Percentiles rank a stretch among this genome's conserved stretches.
Conservation (phyloP, 2,329 filamentous ascomycete species). For the Ophiocordyceps camponoti-leonardi region DNA sequence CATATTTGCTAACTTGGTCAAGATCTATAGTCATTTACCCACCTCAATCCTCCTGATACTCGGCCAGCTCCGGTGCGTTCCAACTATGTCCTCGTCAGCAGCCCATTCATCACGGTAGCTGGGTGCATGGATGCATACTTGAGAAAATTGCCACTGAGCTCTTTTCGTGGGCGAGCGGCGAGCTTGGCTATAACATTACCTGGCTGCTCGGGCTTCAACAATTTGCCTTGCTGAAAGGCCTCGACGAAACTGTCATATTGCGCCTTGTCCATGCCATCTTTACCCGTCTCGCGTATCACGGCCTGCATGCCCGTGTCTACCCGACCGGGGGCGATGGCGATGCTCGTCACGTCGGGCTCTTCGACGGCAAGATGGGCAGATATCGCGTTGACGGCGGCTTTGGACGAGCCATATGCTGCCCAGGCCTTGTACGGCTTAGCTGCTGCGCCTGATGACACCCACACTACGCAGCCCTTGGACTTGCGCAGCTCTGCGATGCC, state of each 20-base stretch:
- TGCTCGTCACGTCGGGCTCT: slow-evolving; percentile 56
- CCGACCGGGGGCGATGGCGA: slow-evolving; percentile 62
- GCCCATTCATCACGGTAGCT: background rate
- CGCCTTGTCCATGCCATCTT: slow-evolving; percentile 28
- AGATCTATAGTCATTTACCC: background rate
- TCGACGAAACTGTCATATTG: slow-evolving; percentile 53
- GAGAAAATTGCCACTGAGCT: slow-evolving; percentile 62
- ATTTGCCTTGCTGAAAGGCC: slow-evolving; percentile 49
- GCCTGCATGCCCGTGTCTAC: slow-evolving; percentile 85
- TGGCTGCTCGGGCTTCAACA: slow-evolving; percentile 70
- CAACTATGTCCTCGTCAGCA: slow-evolving; percentile 13
- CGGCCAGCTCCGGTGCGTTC: slow-evolving; percentile 27
- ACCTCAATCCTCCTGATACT: slow-evolving; percentile 27
- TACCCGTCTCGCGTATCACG: slow-evolving; percentile 50
- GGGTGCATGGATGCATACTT: slow-evolving; percentile 28
- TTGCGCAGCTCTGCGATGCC: slow-evolving; percentile 52
- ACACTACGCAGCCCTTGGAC: slow-evolving; percentile 53
- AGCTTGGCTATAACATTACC: slow-evolving; percentile 75
- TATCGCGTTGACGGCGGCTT: slow-evolving; percentile 71
- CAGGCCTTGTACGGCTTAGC: slow-evolving; percentile 49
- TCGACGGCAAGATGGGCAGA: slow-evolving; percentile 56
- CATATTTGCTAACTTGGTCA: slow-evolving; percentile 4
- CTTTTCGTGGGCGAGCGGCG: slow-evolving; percentile 43
- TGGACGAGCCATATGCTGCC: slow-evolving; percentile 68
- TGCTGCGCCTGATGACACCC: slow-evolving; percentile 68